Base-by-base conservation (phyloP, 495 filamentous ascomycete genomes). In the Neurospora discreta region DNA sequence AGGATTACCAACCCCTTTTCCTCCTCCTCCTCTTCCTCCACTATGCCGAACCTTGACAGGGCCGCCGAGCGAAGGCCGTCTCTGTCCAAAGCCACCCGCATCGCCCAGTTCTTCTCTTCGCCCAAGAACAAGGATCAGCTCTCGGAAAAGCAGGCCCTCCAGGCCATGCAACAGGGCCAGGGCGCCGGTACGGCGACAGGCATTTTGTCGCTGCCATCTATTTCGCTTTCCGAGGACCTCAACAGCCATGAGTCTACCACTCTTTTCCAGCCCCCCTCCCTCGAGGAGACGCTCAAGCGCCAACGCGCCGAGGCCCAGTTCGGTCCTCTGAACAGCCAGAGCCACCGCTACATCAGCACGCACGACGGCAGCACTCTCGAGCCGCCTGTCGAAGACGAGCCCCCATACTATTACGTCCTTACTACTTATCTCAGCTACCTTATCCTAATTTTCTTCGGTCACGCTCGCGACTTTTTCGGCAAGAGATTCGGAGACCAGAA, bases 341-440 rank as follows among this genome's bases (percentile, higher is more conserved):
- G 84, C 75, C 95, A 99, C 80, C 88, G 90, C 72, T 97, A 96
- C 82, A 89, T 92, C 74, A 97, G 94, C 81, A 73, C 75, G 13
- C 92, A 94, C 81, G 87, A 89, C 71, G 95, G 93, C 69, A 87
- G 88, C 76, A 86, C 87, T 65, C 90, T 98, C 71, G 89, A 89
- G 58, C 88, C 93, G 40, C 93, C 94, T 5, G 85, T 98, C 72
- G 92, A 96, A 79, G 95, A 99, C 76, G 95, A 98, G 81, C 95
- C 95, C 23, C 93, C 95, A 23, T 98, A 98, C 85, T 98, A 94
- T 84, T 97, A 92, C 80, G 87, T 99, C 75, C 86, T 98, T 74
- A 97, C 95, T 36, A 99, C 95, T 71, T 98, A 98, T 84, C 91
- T 99, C 78, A 96, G 92, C 80, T 99, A 98, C 81, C 85, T 99